Conservation (phyloP, 2,329 filamentous ascomycete genomes). For the Fusarium agapanthi region DNA sequence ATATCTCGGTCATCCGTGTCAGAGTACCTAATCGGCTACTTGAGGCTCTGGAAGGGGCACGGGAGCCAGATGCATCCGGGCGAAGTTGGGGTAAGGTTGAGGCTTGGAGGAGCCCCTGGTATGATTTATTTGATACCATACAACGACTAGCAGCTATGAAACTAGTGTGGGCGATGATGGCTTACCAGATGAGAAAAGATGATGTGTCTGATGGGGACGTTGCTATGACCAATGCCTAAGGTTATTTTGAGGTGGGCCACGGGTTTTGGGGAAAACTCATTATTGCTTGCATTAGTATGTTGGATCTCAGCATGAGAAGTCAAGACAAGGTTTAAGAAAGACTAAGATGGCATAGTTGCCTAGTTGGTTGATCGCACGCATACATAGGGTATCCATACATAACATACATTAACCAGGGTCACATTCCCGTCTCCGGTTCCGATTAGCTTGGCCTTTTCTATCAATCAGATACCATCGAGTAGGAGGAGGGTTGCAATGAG, state of each 20-base stretch:
- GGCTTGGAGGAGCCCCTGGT: slow-evolving; percentile 69
- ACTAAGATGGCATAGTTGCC: not conserved
- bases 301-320: not conserved
- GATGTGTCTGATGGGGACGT: slow-evolving; percentile 35
- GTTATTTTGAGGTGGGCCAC: not conserved
- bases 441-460: not conserved
- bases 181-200: slow-evolving; percentile 64
- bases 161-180: slow-evolving; percentile 67
- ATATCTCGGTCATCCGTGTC: slow-evolving; percentile 65
- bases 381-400: not conserved
- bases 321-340: not conserved
- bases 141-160: slow-evolving; percentile 66
- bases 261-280: not conserved
- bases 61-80: slow-evolving; percentile 44
- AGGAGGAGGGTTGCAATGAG: not conserved
- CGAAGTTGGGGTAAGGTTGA: slow-evolving; percentile 62
- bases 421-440: not conserved
- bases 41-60: slow-evolving; percentile 60
- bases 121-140: slow-evolving; percentile 64
- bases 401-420: not conserved
- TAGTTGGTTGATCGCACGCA: not conserved
- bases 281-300: not conserved
- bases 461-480: not conserved
- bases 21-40: slow-evolving; percentile 65
- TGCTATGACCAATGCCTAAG: slow-evolving; percentile 42